Conservation (phyloP, 768 basidiomycete species). For the Tulasnella sp. region DNA sequence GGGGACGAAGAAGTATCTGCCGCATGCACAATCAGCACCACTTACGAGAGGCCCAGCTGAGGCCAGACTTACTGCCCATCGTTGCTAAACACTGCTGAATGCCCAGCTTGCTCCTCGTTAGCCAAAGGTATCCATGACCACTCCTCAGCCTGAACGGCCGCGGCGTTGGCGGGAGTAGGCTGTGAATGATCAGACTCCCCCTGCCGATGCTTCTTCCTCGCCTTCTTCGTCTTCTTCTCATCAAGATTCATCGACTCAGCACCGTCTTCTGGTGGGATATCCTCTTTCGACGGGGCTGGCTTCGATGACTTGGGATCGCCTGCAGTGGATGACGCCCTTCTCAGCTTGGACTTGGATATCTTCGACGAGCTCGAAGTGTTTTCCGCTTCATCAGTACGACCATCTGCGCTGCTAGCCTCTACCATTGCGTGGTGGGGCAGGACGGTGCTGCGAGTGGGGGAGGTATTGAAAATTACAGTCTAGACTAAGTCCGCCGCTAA, state of each 20-base stretch:
- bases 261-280: not conserved
- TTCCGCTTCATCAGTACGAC: not conserved
- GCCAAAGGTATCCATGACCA: constrained; percentile 47
- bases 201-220: not conserved
- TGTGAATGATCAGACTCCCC: not conserved
- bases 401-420: not conserved
- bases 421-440: not conserved
- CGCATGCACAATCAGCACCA: constrained; percentile 35
- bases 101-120: constrained; percentile 45
- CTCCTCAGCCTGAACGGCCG: not conserved
- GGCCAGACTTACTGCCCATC: constrained; percentile 66
- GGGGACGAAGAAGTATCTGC: constrained; percentile 83
- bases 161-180: not conserved
- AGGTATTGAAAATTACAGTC: constrained; percentile 10
- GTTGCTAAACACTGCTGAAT: constrained; percentile 76
- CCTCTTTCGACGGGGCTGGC: not conserved
- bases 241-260: not conserved
- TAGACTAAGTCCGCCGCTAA: not conserved
- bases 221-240: not conserved
- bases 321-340: not conserved
- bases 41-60: constrained; percentile 32
- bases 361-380: not conserved
- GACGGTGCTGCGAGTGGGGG: not conserved
- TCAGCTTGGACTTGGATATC: not conserved
- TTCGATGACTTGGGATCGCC: not conserved